phyloP scores from a whole-genome alignment of 768 basidiomycete genomes.

The Krasilnikovozyma curviuscula region DNA sequence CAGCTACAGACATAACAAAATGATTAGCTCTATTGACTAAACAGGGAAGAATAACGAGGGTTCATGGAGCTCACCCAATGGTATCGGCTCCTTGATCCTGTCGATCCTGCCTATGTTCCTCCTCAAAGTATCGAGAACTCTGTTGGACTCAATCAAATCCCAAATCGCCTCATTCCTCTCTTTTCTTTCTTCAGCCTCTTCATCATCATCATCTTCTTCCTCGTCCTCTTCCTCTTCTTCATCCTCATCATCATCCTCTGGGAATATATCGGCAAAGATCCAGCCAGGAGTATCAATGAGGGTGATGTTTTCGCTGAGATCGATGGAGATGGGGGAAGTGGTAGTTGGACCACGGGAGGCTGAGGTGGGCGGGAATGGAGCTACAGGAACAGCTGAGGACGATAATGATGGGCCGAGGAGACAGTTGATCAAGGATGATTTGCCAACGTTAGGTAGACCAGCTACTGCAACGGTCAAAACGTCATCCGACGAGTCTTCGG shows the following conservation, averaged over 20 bases:
- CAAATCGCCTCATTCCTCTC: constrained; percentile 19
- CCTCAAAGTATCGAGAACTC: constrained; percentile 51
- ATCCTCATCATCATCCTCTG: constrained; percentile 26
- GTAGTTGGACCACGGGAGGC: constrained; percentile 48
- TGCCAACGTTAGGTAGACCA: constrained; percentile 71
- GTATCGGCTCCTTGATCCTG: constrained; percentile 57
- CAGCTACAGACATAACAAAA: constrained; percentile 30
- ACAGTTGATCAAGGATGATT: constrained; percentile 69
- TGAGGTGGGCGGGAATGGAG: constrained; percentile 27
- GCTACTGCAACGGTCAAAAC: constrained; percentile 55
- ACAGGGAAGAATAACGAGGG: not conserved
- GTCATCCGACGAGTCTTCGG: constrained; percentile 38
- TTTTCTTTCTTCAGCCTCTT: constrained; percentile 18
- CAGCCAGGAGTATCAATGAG: constrained; percentile 82
- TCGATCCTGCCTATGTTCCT: constrained; percentile 66
- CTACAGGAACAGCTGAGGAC: constrained; percentile 36
- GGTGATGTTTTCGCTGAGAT: constrained; percentile 37
- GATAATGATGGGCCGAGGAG: constrained; percentile 36
- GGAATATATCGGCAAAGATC: constrained; percentile 30
- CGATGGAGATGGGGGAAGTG: constrained; percentile 33
- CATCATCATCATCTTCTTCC: constrained; percentile 26
- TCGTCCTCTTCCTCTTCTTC: constrained; percentile 27
- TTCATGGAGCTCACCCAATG: constrained; percentile 33
- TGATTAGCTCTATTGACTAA: no score
- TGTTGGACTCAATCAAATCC: constrained; percentile 22